Conservation (phyloP, 2,329 filamentous ascomycete species). For the Alternaria longipes region DNA sequence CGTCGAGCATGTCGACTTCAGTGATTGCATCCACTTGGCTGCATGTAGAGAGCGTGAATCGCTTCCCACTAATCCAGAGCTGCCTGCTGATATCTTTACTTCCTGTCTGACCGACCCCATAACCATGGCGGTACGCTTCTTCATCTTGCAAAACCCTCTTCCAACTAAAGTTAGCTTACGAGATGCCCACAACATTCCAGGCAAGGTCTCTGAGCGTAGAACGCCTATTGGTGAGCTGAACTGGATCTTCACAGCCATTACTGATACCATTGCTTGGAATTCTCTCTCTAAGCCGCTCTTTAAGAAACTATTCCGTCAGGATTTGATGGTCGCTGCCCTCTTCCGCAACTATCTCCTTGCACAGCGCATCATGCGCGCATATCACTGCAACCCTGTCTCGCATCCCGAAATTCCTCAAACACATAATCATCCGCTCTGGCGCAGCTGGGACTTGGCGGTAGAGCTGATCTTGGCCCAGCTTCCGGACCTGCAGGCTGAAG, state of each 20-base stretch:
- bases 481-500: conserved; percentile 78
- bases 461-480: conserved; percentile 94
- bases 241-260: conserved; percentile 99
- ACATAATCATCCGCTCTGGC: conserved; percentile 93
- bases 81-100: conserved; percentile 95
- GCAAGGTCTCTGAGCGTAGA: conserved; percentile 88
- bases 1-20: conserved; percentile 69
- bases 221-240: conserved; percentile 96
- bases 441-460: conserved; percentile 96
- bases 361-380: conserved; percentile 94
- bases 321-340: conserved; percentile 97
- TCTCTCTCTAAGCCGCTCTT: conserved; percentile 89
- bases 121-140: conserved; percentile 96
- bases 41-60: conserved; percentile 92
- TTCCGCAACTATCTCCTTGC: conserved; percentile 96
- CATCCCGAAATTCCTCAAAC: conserved; percentile 93
- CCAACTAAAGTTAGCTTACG: conserved; percentile 75
- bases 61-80: conserved; percentile 89
- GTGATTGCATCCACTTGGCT: conserved; percentile 90
- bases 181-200: conserved; percentile 87
- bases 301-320: conserved; percentile 95
- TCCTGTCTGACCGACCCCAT: conserved; percentile 96
- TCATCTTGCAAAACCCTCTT: conserved; percentile 89
- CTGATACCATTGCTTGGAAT: conserved; percentile 98
- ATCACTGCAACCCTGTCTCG: conserved; percentile 94